These are phyloP conservation scores for Auxenochlorella pyrenoidosa DNA, from an alignment of 139 green algal species.

Conservation along the genomic window DNA sequence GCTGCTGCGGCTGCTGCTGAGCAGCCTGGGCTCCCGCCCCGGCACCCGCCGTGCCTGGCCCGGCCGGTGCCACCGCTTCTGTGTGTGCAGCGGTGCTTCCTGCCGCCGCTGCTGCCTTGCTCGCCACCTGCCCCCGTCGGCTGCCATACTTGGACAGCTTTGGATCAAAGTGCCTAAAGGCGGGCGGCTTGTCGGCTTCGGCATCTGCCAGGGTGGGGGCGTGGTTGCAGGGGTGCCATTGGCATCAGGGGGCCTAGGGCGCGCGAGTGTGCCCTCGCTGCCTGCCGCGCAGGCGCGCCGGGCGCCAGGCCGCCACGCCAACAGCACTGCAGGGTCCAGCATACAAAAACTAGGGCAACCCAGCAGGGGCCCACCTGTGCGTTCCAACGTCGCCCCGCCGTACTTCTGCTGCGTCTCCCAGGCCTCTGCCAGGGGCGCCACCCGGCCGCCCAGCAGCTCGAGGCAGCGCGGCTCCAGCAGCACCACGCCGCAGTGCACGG, in stretches of 20 bases:
- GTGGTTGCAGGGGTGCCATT: not conserved
- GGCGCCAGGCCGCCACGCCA: too few species aligned
- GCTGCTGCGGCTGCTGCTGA: not conserved
- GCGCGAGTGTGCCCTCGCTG: too few species aligned
- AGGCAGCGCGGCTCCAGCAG: constrained; percentile 39
- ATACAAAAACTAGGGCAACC: too few species aligned
- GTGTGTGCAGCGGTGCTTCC: not conserved
- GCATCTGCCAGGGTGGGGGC: not conserved
- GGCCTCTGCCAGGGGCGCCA: constrained; percentile 51
- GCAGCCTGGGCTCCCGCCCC: not conserved
- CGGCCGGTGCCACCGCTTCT: not conserved
- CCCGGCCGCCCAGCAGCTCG: constrained; percentile 52
- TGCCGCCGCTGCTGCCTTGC: not conserved
- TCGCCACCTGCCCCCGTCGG: not conserved
- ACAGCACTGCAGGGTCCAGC: too few species aligned
- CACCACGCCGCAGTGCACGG: constrained; percentile 42
- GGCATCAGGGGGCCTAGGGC: too few species aligned
- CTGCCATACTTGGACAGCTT: constrained; percentile 11
- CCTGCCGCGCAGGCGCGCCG: too few species aligned
- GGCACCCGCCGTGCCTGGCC: not conserved
- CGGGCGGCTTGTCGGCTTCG: constrained; percentile 42
- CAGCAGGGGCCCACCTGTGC: not conserved
- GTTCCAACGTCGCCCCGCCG: constrained; percentile 34
- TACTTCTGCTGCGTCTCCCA: constrained; percentile 58
- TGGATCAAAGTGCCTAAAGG: constrained; percentile 56